phyloP scores from a whole-genome alignment of 2,329 filamentous ascomycete species.

The Aspergillus brasiliensis region DNA sequence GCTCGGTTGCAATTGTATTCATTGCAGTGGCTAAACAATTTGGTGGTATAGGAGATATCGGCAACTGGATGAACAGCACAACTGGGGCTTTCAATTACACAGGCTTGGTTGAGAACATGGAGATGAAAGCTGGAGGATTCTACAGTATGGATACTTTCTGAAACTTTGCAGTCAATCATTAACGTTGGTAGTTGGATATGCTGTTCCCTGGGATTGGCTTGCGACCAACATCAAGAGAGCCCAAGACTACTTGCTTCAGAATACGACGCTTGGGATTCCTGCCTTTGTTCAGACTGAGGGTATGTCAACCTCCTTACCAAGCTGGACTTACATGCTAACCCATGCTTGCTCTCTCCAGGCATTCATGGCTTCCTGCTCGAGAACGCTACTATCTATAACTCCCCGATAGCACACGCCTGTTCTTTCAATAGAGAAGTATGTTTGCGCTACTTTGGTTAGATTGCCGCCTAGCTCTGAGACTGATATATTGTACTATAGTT shows the following conservation, averaged over 20 bases:
- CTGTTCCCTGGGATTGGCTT: slow-evolving; percentile 65
- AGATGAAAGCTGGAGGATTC: slow-evolving; percentile 66
- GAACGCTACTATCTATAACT: slow-evolving; percentile 79
- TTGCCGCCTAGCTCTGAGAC: background rate
- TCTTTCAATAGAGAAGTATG: slow-evolving; percentile 64
- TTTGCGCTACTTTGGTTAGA: background rate
- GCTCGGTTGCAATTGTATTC: background rate
- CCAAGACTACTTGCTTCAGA: slow-evolving; percentile 69
- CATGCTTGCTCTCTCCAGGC: slow-evolving; percentile 14
- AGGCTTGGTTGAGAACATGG: slow-evolving; percentile 68
- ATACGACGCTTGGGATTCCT: slow-evolving; percentile 70
- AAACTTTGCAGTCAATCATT: background rate
- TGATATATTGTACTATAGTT: slow-evolving; percentile 37
- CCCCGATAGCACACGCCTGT: slow-evolving; percentile 71
- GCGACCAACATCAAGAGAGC: slow-evolving; percentile 63
- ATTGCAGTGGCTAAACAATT: background rate
- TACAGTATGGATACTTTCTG: slow-evolving; percentile 47
- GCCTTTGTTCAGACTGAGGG: slow-evolving; percentile 73
- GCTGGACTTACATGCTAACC: background rate
- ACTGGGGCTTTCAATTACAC: slow-evolving; percentile 67
- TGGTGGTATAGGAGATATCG: slow-evolving; percentile 59
- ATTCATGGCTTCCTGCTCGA: slow-evolving; percentile 72
- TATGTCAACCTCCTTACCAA: slow-evolving; percentile 11
- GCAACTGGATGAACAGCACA: slow-evolving; percentile 72
- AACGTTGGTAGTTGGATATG: slow-evolving; percentile 59